Percentiles rank a stretch among this genome's conserved stretches.
phyloP scores from a whole-genome alignment of 345 rosid genomes.

The Euphorbia tirucalli region DNA sequence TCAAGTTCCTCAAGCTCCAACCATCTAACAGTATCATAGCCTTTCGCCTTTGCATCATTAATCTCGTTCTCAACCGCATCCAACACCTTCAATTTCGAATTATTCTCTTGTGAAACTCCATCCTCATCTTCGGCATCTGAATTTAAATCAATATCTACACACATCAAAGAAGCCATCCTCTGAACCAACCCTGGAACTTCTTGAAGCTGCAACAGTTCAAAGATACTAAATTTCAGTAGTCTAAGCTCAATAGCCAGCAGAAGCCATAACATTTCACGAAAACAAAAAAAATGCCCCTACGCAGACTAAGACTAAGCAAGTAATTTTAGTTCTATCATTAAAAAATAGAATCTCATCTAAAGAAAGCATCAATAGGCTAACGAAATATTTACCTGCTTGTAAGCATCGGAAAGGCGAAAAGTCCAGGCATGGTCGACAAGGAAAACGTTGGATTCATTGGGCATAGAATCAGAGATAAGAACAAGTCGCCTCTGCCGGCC shows the following conservation, averaged over 20 bases:
- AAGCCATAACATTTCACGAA: not conserved
- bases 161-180: constrained; percentile 92
- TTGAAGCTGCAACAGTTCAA: constrained; percentile 58
- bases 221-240: not conserved
- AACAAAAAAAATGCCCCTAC: not conserved
- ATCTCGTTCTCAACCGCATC: constrained; percentile 54
- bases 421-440: constrained; percentile 97
- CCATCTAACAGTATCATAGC: constrained; percentile 58
- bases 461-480: constrained; percentile 58
- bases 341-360: not conserved
- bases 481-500: constrained; percentile 70
- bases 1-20: constrained; percentile 82
- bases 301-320: not conserved
- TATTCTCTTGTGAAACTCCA: constrained; percentile 20
- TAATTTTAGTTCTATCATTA: not conserved
- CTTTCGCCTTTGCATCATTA: constrained; percentile 44
- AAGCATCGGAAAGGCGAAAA: constrained; percentile 80
- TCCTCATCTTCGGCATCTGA: constrained; percentile 37
- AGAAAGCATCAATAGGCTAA: not conserved
- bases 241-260: not conserved
- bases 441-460: constrained; percentile 62
- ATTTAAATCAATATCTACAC: constrained; percentile 53
- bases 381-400: constrained; percentile 48
- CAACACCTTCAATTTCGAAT: constrained; percentile 35
- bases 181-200: constrained; percentile 86